Evolutionary conservation across 1,284 basidiomycete genomes (phyloP).

Genomic region (Trametes hirsuta): DNA sequence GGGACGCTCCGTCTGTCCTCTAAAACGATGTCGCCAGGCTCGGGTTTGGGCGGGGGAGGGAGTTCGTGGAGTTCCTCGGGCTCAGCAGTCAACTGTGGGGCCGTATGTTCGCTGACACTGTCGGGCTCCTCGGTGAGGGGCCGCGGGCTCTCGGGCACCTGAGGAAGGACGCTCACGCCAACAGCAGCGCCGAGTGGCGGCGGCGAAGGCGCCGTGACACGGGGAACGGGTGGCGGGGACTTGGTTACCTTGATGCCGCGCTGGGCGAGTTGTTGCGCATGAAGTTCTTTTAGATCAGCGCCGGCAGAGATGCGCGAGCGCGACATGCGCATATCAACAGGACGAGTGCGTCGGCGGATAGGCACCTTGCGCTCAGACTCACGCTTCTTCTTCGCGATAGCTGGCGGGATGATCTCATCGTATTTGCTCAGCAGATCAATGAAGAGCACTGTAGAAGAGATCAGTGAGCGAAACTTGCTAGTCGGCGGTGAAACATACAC

Average conservation of each 20-base stretch:
- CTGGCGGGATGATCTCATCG: conserved; percentile 74
- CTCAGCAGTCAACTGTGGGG: conserved; percentile 13
- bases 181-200: conserved; percentile 2
- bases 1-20: conserved; percentile 21
- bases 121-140: conserved; percentile 16
- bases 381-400: conserved; percentile 82
- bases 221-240: conserved; percentile 29
- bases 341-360: conserved; percentile 83
- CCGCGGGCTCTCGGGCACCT: conserved; percentile 16
- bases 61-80: conserved; percentile 20
- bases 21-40: conserved; percentile 17
- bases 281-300: conserved; percentile 53
- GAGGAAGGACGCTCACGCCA: not conserved
- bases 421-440: conserved; percentile 86
- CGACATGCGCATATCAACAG: conserved; percentile 86
- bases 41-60: conserved; percentile 27
- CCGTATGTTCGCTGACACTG: conserved; percentile 1
- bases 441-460: conserved; percentile 59
- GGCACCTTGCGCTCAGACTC: conserved; percentile 85
- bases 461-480: not conserved
- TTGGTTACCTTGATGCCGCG: conserved; percentile 28
- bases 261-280: conserved; percentile 52
- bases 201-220: not conserved
- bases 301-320: conserved; percentile 51
- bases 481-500: conserved; percentile 45